These are phyloP conservation scores for Darksidea phi DNA, from an alignment of 495 filamentous ascomycete species.

Conservation along the genomic window DNA sequence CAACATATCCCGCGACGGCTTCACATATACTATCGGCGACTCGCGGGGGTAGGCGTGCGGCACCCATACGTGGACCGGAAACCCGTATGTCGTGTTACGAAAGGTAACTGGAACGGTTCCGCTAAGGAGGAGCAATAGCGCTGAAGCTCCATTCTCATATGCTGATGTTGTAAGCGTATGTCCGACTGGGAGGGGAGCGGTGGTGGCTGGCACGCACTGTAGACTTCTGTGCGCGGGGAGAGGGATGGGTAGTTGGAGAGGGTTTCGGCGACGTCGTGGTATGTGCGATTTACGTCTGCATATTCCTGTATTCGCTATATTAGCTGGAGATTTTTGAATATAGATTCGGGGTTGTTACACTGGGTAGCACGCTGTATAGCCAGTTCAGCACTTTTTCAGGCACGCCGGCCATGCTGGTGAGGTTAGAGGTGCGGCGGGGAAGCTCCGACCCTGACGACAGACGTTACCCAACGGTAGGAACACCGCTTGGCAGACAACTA, in stretches of 20 bases:
- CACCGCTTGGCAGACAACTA: constrained; percentile 8
- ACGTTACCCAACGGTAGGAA: neutral
- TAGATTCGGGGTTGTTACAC: constrained; percentile 52
- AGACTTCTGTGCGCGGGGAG: constrained; percentile 89
- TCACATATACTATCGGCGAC: constrained; percentile 82
- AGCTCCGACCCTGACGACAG: constrained; percentile 13
- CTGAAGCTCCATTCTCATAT: constrained; percentile 82
- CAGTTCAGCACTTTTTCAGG: constrained; percentile 88
- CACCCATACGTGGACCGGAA: constrained; percentile 93
- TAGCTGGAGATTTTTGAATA: constrained; percentile 5
- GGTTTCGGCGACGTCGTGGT: constrained; percentile 82
- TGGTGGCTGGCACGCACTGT: constrained; percentile 62
- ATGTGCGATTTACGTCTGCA: constrained; percentile 84
- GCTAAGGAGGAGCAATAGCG: constrained; percentile 80
- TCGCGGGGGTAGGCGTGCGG: constrained; percentile 87
- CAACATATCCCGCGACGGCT: constrained; percentile 82
- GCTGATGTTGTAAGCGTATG: constrained; percentile 52
- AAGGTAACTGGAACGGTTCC: constrained; percentile 87
- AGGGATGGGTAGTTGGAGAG: constrained; percentile 81
- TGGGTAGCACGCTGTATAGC: constrained; percentile 86
- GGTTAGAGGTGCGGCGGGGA: constrained; percentile 25
- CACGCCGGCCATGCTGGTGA: constrained; percentile 64
- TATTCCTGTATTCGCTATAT: constrained; percentile 66
- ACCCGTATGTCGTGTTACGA: constrained; percentile 84
- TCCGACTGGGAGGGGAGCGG: neutral